phyloP scores from a whole-genome alignment of 2,329 filamentous ascomycete genomes.

The Ceratocystis variospora region DNA sequence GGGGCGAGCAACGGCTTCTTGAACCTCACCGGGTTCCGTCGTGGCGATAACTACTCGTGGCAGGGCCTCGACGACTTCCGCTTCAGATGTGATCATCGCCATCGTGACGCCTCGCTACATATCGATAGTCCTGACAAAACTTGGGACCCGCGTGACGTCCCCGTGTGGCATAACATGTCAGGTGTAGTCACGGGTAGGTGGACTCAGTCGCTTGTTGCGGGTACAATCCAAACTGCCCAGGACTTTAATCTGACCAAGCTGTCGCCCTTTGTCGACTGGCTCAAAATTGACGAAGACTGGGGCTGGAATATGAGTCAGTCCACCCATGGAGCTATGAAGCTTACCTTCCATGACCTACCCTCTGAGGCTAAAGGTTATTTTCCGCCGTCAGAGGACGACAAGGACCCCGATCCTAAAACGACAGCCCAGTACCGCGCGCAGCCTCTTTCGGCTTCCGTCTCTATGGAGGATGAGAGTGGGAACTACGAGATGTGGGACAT shows the following conservation, averaged over 20 bases:
- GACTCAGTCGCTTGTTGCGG: slow-evolving; percentile 38
- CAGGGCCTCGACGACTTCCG: slow-evolving; percentile 50
- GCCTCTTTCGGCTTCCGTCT: slow-evolving; percentile 16
- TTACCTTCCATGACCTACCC: slow-evolving; percentile 20
- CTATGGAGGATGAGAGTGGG: slow-evolving; percentile 16
- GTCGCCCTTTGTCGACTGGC: slow-evolving; percentile 52
- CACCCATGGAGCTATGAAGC: slow-evolving; percentile 47
- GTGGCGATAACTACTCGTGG: slow-evolving; percentile 67
- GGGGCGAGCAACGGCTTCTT: slow-evolving; percentile 32
- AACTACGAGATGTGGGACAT: slow-evolving; percentile 57
- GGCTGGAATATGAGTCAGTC: slow-evolving; percentile 66
- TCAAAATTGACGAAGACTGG: slow-evolving; percentile 45
- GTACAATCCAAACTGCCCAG: slow-evolving; percentile 35
- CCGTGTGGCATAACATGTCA: slow-evolving; percentile 65
- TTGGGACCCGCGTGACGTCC: slow-evolving; percentile 29
- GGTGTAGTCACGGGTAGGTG: slow-evolving; percentile 66
- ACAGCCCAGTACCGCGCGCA: slow-evolving; percentile 13
- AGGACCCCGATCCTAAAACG: slow-evolving; percentile 23
- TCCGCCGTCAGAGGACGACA: slow-evolving; percentile 12
- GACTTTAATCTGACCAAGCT: slow-evolving; percentile 52
- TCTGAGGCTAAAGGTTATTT: slow-evolving; percentile 5
- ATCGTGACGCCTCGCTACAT: slow-evolving; percentile 35
- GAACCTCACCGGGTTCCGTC: slow-evolving; percentile 64
- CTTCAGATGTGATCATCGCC: slow-evolving; percentile 29
- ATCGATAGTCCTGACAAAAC: slow-evolving; percentile 26